Percentiles rank a stretch among this genome's conserved stretches.
Conservation (phyloP, 1,284 basidiomycete genomes). For the Malassezia vespertilionis region DNA sequence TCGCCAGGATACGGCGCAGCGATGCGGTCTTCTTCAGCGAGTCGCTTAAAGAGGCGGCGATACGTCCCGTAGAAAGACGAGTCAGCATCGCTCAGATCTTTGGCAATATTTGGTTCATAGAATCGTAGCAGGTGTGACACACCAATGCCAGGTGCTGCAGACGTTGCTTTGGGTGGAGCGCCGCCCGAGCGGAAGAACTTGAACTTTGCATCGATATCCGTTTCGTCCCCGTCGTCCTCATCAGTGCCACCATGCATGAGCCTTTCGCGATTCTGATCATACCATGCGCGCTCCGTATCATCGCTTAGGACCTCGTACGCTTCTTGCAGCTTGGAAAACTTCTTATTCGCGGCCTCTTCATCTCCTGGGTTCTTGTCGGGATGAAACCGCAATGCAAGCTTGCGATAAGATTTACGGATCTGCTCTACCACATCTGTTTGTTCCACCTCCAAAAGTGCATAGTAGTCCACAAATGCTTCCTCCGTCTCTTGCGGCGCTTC, state of each 20-base stretch:
- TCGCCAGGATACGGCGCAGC: slow-evolving; percentile 50
- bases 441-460: slow-evolving; percentile 38
- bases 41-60: slow-evolving; percentile 71
- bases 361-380: slow-evolving; percentile 53
- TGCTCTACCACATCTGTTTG: slow-evolving; percentile 35
- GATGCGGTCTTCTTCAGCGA: slow-evolving; percentile 67
- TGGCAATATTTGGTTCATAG: slow-evolving; percentile 64
- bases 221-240: slow-evolving; percentile 30
- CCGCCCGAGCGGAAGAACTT: slow-evolving; percentile 68
- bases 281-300: slow-evolving; percentile 75
- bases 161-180: slow-evolving; percentile 51
- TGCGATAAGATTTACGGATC: slow-evolving; percentile 43
- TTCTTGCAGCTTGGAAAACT: slow-evolving; percentile 79
- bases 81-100: slow-evolving; percentile 53
- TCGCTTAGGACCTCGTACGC: slow-evolving; percentile 67
- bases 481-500: slow-evolving; percentile 15
- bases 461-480: slow-evolving; percentile 40
- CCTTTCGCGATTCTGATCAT: slow-evolving; percentile 86
- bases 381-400: slow-evolving; percentile 48
- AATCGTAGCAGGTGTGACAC: slow-evolving; percentile 73
- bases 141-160: slow-evolving; percentile 67
- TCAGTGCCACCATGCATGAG: slow-evolving; percentile 33
- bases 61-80: slow-evolving; percentile 78
- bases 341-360: slow-evolving; percentile 71
- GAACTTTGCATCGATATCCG: slow-evolving; percentile 50